A percentile compares a stretch with the other conserved stretches of the same genome.
phyloP scores from a whole-genome alignment of 2,329 filamentous ascomycete genomes.

The Fusarium sulawesiense region DNA sequence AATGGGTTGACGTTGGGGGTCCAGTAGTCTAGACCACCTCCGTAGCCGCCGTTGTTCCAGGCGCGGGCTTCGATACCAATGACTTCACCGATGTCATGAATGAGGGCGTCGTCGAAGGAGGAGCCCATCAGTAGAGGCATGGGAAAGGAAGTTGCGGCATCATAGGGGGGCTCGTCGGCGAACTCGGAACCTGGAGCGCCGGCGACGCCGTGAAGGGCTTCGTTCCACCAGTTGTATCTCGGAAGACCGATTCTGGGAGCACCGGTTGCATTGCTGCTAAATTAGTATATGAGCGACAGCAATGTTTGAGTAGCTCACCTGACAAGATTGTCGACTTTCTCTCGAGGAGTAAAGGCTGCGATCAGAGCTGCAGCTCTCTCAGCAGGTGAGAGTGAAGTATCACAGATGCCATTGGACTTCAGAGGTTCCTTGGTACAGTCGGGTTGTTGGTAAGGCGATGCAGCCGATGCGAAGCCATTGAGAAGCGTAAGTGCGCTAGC shows the following conservation, averaged over 20 bases:
- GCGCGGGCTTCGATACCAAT: constrained; percentile 7
- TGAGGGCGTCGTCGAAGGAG: neutral
- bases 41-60: neutral
- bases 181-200: constrained; percentile 1
- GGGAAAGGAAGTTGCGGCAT: neutral
- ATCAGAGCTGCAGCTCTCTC: neutral
- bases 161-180: neutral
- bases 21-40: constrained; percentile 6
- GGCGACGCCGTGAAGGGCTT: neutral
- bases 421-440: neutral
- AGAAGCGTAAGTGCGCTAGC: neutral
- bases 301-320: neutral
- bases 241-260: constrained; percentile 5
- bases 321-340: constrained; percentile 6
- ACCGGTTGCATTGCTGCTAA: neutral
- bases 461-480: neutral
- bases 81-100: neutral
- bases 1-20: constrained; percentile 10
- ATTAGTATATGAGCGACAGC: fast-evolving
- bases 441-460: neutral
- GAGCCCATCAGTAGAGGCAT: constrained; percentile 7
- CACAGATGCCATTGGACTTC: constrained; percentile 8
- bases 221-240: constrained; percentile 23
- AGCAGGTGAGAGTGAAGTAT: neutral
- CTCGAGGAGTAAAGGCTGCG: neutral